These are phyloP conservation scores for Uronychia setigera DNA, from an alignment of 73 alveolate genomes.

Conservation along the genomic window DNA sequence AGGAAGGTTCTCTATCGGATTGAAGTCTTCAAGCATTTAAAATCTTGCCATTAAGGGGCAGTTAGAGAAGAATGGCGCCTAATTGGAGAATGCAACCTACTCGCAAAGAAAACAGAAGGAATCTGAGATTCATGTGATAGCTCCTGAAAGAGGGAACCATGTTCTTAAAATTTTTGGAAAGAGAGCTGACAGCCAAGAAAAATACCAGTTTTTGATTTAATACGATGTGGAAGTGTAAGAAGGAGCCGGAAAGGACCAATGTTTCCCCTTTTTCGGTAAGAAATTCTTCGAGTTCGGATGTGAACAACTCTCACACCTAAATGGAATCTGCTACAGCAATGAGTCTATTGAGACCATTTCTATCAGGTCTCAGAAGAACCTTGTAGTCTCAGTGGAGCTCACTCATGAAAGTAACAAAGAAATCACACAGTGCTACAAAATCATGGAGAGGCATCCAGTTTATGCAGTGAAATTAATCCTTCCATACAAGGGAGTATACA, in stretches of 20 bases:
- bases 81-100: not conserved
- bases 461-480: not conserved
- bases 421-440: not conserved
- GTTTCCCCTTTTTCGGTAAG: not conserved
- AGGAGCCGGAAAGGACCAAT: constrained; percentile 1
- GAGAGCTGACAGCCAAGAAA: not conserved
- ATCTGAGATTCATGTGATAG: not conserved
- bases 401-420: not conserved
- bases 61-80: not conserved
- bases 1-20: not conserved
- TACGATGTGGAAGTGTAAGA: not conserved
- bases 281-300: not conserved
- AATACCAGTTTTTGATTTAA: not conserved
- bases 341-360: not conserved
- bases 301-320: not conserved
- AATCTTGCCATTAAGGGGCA: not conserved
- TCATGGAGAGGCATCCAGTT: not conserved
- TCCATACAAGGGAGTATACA: not conserved
- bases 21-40: not conserved
- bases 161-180: not conserved
- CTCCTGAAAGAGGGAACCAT: not conserved
- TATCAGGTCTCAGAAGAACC: not conserved
- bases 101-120: not conserved
- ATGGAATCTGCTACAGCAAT: not conserved
- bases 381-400: not conserved